Percentiles rank a stretch among this genome's conserved stretches.
Evolutionary conservation across 2,329 filamentous ascomycete species (phyloP).

Genomic region (Fusarium sp.): DNA sequence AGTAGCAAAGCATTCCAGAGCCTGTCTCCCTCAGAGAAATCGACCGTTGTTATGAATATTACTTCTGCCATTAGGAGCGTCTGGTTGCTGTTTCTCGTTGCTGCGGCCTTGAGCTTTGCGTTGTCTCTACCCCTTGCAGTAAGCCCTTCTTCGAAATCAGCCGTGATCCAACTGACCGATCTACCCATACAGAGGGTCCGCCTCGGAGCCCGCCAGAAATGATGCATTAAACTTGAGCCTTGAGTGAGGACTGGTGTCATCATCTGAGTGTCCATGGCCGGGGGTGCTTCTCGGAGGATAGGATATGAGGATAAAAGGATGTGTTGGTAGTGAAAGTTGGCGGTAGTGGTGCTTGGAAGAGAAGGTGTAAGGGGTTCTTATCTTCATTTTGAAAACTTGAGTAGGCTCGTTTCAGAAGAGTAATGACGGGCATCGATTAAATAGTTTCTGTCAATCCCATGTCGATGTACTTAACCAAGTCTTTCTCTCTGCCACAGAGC

Average conservation of each 20-base stretch:
- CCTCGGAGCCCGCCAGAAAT: accelerated
- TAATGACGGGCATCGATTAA: accelerated
- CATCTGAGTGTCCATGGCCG: accelerated
- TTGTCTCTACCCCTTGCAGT: not conserved
- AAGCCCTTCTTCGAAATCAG: not conserved
- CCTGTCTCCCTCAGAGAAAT: not conserved
- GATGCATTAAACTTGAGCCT: not conserved
- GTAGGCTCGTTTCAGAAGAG: not conserved
- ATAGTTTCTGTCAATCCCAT: too few species aligned
- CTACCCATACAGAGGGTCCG: not conserved
- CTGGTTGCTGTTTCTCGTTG: not conserved
- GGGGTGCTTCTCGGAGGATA: not conserved
- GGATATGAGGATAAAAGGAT: too few species aligned
- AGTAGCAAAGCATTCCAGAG: not conserved
- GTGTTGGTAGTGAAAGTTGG: not conserved
- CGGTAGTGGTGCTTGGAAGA: not conserved
- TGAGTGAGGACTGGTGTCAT: accelerated
- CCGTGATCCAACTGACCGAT: not conserved
- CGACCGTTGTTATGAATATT: not conserved
- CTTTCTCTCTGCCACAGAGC: not conserved
- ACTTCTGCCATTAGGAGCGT: not conserved
- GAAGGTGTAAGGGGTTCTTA: not conserved
- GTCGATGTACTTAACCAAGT: accelerated
- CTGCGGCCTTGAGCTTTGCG: not conserved
- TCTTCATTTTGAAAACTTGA: not conserved